These are phyloP conservation scores for Salix suchowensis DNA, from an alignment of 345 rosid species.

Conservation along the genomic window DNA sequence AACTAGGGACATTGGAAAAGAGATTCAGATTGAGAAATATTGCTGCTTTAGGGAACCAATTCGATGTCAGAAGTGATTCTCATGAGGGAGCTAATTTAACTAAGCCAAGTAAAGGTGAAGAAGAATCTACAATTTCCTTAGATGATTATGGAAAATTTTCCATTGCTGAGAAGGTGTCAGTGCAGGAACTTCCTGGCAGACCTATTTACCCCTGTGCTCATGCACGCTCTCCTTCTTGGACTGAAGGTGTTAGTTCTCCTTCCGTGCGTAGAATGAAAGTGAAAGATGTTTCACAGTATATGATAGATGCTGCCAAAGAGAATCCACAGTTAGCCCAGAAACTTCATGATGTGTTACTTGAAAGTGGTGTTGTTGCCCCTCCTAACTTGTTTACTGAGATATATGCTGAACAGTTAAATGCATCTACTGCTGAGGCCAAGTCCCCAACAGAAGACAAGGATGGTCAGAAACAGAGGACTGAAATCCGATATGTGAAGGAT, in stretches of 20 bases:
- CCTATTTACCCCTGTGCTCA: constrained; percentile 51
- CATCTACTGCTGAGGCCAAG: constrained; percentile 37
- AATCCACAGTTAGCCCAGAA: constrained; percentile 88
- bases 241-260: constrained; percentile 93
- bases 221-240: constrained; percentile 91
- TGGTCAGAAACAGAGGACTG: constrained; percentile 32
- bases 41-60: constrained; percentile 33
- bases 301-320: constrained; percentile 95
- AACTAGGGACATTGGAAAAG: constrained; percentile 49
- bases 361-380: constrained; percentile 91
- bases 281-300: constrained; percentile 86
- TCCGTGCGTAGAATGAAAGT: constrained; percentile 80
- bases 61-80: constrained; percentile 39
- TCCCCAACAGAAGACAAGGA: constrained; percentile 36
- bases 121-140: constrained; percentile 30
- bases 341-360: constrained; percentile 86
- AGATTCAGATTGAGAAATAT: constrained; percentile 36
- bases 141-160: constrained; percentile 30
- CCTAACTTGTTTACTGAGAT: constrained; percentile 70
- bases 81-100: constrained; percentile 21
- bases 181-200: constrained; percentile 36
- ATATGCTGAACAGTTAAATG: constrained; percentile 48
- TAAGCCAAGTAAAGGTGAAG: constrained; percentile 25
- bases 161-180: constrained; percentile 27
- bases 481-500: constrained; percentile 32